Conservation (phyloP, 2,329 filamentous ascomycete species). For the Fusarium phyllophilum region DNA sequence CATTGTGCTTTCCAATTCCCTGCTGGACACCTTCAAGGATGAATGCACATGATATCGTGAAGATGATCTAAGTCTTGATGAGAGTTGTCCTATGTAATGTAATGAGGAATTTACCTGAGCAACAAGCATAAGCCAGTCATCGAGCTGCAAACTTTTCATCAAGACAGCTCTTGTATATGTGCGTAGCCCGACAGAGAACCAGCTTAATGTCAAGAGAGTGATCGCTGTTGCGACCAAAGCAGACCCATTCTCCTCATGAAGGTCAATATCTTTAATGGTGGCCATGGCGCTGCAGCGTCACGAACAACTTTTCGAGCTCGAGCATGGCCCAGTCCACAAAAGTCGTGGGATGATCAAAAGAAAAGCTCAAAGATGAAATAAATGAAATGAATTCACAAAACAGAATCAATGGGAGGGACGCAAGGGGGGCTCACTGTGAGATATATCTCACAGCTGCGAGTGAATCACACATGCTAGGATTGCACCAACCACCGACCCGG, state of each 20-base stretch:
- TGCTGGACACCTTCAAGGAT: slow-evolving; percentile 55
- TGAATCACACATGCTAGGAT: slow-evolving; percentile 11
- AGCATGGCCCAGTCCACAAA: slow-evolving; percentile 34
- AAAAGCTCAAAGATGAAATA: neutral
- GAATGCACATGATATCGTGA: slow-evolving; percentile 59
- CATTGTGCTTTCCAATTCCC: slow-evolving; percentile 61
- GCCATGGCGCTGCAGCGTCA: slow-evolving; percentile 47
- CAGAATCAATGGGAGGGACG: neutral
- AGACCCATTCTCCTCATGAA: slow-evolving; percentile 53
- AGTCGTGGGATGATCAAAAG: neutral
- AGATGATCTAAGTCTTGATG: slow-evolving; percentile 50
- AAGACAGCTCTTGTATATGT: slow-evolving; percentile 57
- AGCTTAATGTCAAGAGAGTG: slow-evolving; percentile 53
- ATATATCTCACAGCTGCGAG: slow-evolving; percentile 35
- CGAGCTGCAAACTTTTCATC: slow-evolving; percentile 58
- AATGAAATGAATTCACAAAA: neutral
- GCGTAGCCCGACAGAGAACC: slow-evolving; percentile 55
- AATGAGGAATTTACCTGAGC: slow-evolving; percentile 53
- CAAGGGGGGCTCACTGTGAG: slow-evolving; percentile 16
- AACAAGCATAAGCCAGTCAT: slow-evolving; percentile 65
- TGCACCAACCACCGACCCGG: slow-evolving; percentile 11
- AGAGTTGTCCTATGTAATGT: neutral
- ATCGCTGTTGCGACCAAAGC: slow-evolving; percentile 51
- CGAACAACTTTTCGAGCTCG: slow-evolving; percentile 17
- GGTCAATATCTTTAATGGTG: slow-evolving; percentile 45